phyloP scores from a whole-genome alignment of 2,329 filamentous ascomycete genomes.

The Hypomyces rosellus region DNA sequence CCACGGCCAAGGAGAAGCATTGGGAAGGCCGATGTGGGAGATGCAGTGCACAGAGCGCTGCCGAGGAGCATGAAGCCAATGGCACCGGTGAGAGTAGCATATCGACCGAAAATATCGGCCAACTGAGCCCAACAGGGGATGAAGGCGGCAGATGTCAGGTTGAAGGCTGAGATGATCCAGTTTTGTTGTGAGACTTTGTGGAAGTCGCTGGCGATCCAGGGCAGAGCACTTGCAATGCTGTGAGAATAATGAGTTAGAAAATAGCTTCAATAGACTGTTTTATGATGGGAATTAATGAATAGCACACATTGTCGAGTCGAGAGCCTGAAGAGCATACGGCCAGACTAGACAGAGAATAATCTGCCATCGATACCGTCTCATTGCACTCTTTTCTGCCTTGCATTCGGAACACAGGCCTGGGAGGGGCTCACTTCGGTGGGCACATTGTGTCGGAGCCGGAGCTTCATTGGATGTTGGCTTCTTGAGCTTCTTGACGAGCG shows the following conservation, averaged over 20 bases:
- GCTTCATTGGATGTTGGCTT: too few species aligned
- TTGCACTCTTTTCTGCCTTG: slow-evolving; percentile 27
- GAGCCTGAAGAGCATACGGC: slow-evolving; percentile 55
- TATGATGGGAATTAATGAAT: background rate
- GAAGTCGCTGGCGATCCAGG: slow-evolving; percentile 59
- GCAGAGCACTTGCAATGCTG: slow-evolving; percentile 31
- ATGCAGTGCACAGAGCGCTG: slow-evolving; percentile 54
- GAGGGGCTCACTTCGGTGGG: background rate
- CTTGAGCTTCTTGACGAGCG: too few species aligned
- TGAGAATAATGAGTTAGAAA: background rate
- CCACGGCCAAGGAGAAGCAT: slow-evolving; percentile 58
- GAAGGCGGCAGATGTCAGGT: slow-evolving; percentile 59
- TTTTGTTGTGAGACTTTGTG: slow-evolving; percentile 53
- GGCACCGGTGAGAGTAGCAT: slow-evolving; percentile 50
- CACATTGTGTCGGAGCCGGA: background rate
- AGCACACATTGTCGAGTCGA: slow-evolving; percentile 55
- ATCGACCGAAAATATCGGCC: slow-evolving; percentile 59
- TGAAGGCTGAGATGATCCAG: slow-evolving; percentile 66
- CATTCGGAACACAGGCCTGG: slow-evolving; percentile 22
- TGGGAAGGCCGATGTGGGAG: slow-evolving; percentile 46
- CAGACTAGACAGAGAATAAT: slow-evolving; percentile 52
- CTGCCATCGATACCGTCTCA: slow-evolving; percentile 47
- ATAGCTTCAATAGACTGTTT: background rate
- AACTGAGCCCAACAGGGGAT: slow-evolving; percentile 61
- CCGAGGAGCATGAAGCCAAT: slow-evolving; percentile 54